Evolutionary conservation across 2,329 filamentous ascomycete genomes (phyloP).

Genomic region (Biscogniauxia mediterranea): DNA sequence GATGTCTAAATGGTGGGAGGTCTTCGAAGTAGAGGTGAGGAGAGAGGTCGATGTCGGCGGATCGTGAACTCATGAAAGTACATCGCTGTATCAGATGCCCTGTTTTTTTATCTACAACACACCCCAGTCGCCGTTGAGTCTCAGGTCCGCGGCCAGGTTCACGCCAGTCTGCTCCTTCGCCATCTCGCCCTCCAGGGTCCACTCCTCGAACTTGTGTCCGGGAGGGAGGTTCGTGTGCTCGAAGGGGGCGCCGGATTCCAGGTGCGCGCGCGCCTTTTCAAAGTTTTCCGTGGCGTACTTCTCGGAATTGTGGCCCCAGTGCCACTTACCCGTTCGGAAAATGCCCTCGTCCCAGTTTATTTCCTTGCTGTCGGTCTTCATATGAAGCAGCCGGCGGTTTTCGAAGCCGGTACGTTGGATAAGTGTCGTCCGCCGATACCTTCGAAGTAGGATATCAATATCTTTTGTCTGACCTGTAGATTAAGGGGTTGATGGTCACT

Average conservation of each 20-base stretch:
- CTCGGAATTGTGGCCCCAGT: conserved; percentile 30
- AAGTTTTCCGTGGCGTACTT: conserved; percentile 31
- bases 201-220: conserved; percentile 28
- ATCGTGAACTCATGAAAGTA: neutral
- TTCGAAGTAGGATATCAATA: neutral
- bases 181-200: conserved; percentile 27
- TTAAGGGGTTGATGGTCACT: conserved; percentile 1
- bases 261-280: conserved; percentile 19
- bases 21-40: neutral
- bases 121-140: conserved; percentile 21
- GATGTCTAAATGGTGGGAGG: neutral
- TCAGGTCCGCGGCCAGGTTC: conserved; percentile 6
- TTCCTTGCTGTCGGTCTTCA: conserved; percentile 17
- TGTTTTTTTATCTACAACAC: neutral
- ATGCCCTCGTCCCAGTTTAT: conserved; percentile 7
- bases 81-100: too few species aligned
- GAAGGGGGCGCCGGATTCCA: conserved; percentile 25
- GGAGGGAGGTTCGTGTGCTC: conserved; percentile 31
- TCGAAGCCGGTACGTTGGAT: conserved; percentile 23
- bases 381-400: conserved; percentile 19
- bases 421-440: conserved; percentile 22
- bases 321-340: conserved; percentile 21
- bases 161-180: conserved; percentile 16
- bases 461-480: neutral
- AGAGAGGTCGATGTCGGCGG: neutral